Percentiles rank a stretch among this genome's conserved stretches.
These are phyloP conservation scores for Penicillium desertorum DNA, from an alignment of 495 filamentous ascomycete genomes.

Conservation along the genomic window DNA sequence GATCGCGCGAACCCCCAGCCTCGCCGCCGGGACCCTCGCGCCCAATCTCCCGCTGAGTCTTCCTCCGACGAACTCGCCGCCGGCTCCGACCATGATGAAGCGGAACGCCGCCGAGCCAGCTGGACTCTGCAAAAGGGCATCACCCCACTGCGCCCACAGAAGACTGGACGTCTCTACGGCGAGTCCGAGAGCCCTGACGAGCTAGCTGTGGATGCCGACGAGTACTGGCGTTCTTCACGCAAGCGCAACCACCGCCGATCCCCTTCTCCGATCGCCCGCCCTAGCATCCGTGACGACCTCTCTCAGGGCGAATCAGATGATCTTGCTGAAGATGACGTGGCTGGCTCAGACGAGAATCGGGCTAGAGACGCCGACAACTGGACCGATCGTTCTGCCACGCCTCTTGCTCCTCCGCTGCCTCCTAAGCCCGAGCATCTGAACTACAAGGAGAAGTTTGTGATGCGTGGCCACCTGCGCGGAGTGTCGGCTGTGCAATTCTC, in stretches of 20 bases:
- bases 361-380: conserved; percentile 19
- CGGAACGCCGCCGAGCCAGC: conserved; percentile 42
- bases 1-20: conserved; percentile 47
- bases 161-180: conserved; percentile 31
- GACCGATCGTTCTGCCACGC: conserved; percentile 35
- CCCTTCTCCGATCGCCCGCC: conserved; percentile 23
- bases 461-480: conserved; percentile 73
- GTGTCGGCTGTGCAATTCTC: conserved; percentile 89
- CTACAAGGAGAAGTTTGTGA: conserved; percentile 61
- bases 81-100: conserved; percentile 44
- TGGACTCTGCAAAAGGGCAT: conserved; percentile 38
- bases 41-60: conserved; percentile 42
- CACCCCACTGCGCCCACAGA: conserved; percentile 39
- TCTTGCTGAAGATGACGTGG: conserved; percentile 19
- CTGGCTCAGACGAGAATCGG: conserved; percentile 10
- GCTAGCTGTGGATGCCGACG: conserved; percentile 40
- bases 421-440: conserved; percentile 51
- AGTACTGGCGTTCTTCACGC: conserved; percentile 40
- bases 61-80: conserved; percentile 56
- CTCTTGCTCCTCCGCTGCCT: conserved; percentile 39
- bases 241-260: conserved; percentile 29
- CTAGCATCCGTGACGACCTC: conserved; percentile 15
- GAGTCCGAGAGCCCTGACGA: conserved; percentile 50
- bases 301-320: conserved; percentile 23
- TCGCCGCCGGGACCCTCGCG: conserved; percentile 49